Evolutionary conservation across 1,284 basidiomycete genomes (phyloP), one percentile per base, ranked within the genome.

Genomic region (Irpex sp.): DNA sequence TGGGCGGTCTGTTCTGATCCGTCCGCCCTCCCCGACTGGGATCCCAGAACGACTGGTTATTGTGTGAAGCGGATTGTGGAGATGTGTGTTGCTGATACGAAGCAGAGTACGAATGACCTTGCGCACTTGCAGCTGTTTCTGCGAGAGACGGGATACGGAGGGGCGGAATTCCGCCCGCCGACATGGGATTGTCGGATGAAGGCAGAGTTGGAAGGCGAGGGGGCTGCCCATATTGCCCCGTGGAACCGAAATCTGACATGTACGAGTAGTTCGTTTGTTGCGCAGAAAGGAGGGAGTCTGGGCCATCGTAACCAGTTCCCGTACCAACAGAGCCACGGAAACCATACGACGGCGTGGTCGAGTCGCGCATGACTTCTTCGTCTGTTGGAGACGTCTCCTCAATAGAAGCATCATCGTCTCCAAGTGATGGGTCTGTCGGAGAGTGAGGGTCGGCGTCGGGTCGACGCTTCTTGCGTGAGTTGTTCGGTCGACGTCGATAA

Each of bases 401-500:
- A 56, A 68, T 59, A 3, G 73, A 71, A 56, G 75, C 70, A 62
- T 84, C 83, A 47, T 81, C 82, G 60, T 77, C 78, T 19, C 62
- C 72, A 19, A 75, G 67, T 3, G 77, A 67, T 13, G 68, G 64
- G 51, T 72, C 74, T 36, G 68, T 67, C n/a, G 71, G 63, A 37
- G 72, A 68, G 64, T 73, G 74, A 38, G 74, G 69, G 51, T 74
- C 69, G 49, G 75, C 71, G 65, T 89, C 86, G 3, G 81, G 72
- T 69, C 84, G 84, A 69, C 88, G 82, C 68, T 85, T 85, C 75
- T 85, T 89, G 69, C 91, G 85, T 63, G 88, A 89, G 73, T 93
- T 92, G 77, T 93, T 93, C 34, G 91, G 92, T 55, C 92, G 81
- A 55, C 91, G 85, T 65, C 87, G 84, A 77, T 93, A 93, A 51